Percentiles rank a stretch among this genome's conserved stretches.
Conservation (phyloP, 306 rosid species). For the Vigna trinervia region DNA sequence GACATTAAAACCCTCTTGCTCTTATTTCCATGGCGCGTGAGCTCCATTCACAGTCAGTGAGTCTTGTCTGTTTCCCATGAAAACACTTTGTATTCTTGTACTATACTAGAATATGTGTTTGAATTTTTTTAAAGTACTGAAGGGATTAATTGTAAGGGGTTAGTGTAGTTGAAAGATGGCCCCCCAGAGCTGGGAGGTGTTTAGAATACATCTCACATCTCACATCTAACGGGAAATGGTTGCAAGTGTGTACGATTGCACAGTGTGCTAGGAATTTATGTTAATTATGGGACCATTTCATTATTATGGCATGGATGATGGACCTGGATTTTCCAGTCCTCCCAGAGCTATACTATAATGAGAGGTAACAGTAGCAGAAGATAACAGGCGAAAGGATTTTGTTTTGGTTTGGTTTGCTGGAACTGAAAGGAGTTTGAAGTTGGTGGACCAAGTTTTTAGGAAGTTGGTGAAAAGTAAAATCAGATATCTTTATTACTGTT, state of each 20-base stretch:
- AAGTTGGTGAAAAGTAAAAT: conserved; percentile 1
- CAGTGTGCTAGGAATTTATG: conserved; percentile 13
- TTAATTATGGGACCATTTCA: conserved; percentile 37
- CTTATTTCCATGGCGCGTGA: conserved; percentile 30
- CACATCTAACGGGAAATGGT: conserved; percentile 13
- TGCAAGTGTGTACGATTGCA: conserved; percentile 10
- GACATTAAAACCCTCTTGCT: conserved; percentile 15
- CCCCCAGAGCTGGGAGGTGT: too few relatives aligned
- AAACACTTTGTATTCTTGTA: not conserved
- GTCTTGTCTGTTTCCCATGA: not conserved
- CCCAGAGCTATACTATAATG: not conserved
- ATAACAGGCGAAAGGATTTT: not conserved
- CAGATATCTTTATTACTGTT: not conserved
- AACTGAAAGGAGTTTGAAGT: too few relatives aligned
- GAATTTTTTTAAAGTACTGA: too few relatives aligned
- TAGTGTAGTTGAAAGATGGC: not conserved
- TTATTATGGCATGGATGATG: conserved; percentile 13
- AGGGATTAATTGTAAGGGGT: not conserved
- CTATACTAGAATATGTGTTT: too few relatives aligned
- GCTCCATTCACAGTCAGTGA: not conserved
- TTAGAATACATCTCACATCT: not conserved
- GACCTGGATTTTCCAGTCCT: not conserved
- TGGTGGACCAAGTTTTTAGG: not conserved
- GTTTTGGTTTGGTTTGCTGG: not conserved
- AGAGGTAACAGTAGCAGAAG: not conserved